phyloP scores from a whole-genome alignment of 306 rosid genomes.

The Prunus mira region DNA sequence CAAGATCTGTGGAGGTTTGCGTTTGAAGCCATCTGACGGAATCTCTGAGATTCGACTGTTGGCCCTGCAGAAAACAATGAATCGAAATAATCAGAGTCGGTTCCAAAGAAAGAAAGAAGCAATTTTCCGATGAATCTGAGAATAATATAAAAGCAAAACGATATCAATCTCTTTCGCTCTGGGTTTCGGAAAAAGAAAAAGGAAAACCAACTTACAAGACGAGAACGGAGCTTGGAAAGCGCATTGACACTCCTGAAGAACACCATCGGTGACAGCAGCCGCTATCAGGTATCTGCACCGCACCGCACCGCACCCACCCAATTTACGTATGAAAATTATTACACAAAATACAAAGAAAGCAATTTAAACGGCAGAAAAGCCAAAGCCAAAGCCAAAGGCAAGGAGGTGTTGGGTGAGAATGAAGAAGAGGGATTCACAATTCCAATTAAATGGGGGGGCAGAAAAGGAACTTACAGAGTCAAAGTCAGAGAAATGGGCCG shows the following conservation, averaged over 20 bases:
- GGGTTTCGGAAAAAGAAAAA: not conserved
- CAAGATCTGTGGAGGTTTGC: slow-evolving; percentile 62
- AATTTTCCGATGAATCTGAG: not conserved
- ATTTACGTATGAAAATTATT: not conserved
- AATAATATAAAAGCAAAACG: not conserved
- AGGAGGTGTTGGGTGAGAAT: not conserved
- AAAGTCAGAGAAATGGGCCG: not conserved
- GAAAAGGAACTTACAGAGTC: not conserved
- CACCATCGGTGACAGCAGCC: slow-evolving; percentile 28
- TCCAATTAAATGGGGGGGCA: not conserved
- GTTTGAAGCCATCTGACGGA: slow-evolving; percentile 88
- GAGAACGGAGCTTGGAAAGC: slow-evolving; percentile 84
- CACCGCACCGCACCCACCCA: not conserved
- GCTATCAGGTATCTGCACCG: not conserved
- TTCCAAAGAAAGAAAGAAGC: not conserved
- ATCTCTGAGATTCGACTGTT: slow-evolving; percentile 60
- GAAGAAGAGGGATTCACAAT: not conserved
- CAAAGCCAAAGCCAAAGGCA: not conserved
- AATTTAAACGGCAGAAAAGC: not conserved
- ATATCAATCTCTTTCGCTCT: not conserved
- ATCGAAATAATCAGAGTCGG: not conserved
- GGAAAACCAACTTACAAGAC: slow-evolving; percentile 44
- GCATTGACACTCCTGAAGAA: slow-evolving; percentile 66
- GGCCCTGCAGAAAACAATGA: slow-evolving; percentile 49
- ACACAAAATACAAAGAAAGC: not conserved